phyloP scores from a whole-genome alignment of 805 yeast genomes.

The Nakazawaea siamensis region DNA sequence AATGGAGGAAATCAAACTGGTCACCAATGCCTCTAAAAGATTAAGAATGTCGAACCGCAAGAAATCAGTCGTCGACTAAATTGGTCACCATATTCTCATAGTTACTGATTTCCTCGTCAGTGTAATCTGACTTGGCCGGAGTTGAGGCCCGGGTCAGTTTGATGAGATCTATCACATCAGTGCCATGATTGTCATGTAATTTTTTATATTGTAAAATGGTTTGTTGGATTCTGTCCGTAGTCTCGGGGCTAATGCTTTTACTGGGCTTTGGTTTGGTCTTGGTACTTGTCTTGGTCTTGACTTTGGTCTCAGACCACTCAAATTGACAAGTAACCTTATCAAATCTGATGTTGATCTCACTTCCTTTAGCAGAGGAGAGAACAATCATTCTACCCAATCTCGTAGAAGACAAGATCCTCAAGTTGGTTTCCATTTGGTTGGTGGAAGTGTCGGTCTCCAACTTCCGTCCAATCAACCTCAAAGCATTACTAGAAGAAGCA shows the following conservation, averaged over 20 bases:
- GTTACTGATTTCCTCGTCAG: slow-evolving; percentile 3
- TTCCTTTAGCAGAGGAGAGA: slow-evolving; percentile 14
- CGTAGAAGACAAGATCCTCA: slow-evolving; percentile 27
- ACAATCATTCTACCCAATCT: slow-evolving; percentile 22
- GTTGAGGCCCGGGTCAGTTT: too few species aligned
- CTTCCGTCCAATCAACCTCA: slow-evolving; percentile 25
- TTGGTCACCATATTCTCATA: neutral
- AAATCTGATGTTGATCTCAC: slow-evolving; percentile 17
- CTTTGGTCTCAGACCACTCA: slow-evolving; percentile 10
- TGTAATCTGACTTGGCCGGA: neutral
- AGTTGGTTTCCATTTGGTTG: slow-evolving; percentile 22
- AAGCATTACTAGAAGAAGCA: slow-evolving; percentile 18
- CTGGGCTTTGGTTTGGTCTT: neutral
- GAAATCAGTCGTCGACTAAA: neutral
- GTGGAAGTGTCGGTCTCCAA: slow-evolving; percentile 16
- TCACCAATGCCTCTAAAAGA: slow-evolving; percentile 32
- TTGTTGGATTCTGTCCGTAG: neutral
- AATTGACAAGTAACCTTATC: slow-evolving; percentile 13
- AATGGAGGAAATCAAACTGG: slow-evolving; percentile 39
- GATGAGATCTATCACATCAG: too few species aligned
- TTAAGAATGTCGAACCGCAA: slow-evolving; percentile 7
- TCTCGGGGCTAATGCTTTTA: neutral
- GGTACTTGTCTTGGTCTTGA: neutral
- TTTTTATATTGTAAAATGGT: neutral
- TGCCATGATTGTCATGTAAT: too few species aligned